Base-by-base conservation (phyloP, 2,329 filamentous ascomycete genomes). In the Scytalidium sp. region DNA sequence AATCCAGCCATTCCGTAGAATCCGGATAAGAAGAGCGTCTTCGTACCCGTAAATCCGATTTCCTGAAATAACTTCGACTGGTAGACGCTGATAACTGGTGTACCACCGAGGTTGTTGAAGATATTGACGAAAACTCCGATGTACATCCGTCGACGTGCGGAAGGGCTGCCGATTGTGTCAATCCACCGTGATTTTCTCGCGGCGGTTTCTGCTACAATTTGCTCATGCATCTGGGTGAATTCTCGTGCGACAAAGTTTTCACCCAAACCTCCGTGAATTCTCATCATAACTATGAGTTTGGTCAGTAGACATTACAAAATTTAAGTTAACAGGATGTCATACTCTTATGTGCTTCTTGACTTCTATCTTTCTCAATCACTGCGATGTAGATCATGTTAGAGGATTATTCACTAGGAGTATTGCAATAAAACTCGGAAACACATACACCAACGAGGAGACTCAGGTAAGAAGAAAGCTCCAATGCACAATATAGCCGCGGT, bases 41-140 rank as follows among this genome's bases (percentile, higher is more conserved):
- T 40, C 21, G 44, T 40, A 20, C 51, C 51, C 6, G 13, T 45
- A 25, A 51, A 53, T 13, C 48, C 49, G 13, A 53, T 47, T 27
- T 50, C 42, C 40, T 45, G 25, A 19, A 50, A 53, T 8, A 53
- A n/a, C 21, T 20, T 32, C 21, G 48, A 48, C 41, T 53, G 49
- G 17, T 53, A 53, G 10, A 17, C 68, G 45, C 69, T 66, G 20
- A 70, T 69, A 32, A 67, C 65, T 2, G 61, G 56, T 0, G 67
- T 66, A 8, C 67, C 67, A 41, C 60, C 64, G 22, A 70, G 60
- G 45, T 68, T 60, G 17, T 47, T 50, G 20, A 53, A 51, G n/a
- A 51, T 45, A 13, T 41, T 47, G 19, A 53, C 40, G 20, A 53
- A 51, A 21, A 50, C 21, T 19, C 48, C 44, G 13, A 50, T 27